Conservation (phyloP, 2,329 filamentous ascomycete genomes). For the Fusarium chuoi region DNA sequence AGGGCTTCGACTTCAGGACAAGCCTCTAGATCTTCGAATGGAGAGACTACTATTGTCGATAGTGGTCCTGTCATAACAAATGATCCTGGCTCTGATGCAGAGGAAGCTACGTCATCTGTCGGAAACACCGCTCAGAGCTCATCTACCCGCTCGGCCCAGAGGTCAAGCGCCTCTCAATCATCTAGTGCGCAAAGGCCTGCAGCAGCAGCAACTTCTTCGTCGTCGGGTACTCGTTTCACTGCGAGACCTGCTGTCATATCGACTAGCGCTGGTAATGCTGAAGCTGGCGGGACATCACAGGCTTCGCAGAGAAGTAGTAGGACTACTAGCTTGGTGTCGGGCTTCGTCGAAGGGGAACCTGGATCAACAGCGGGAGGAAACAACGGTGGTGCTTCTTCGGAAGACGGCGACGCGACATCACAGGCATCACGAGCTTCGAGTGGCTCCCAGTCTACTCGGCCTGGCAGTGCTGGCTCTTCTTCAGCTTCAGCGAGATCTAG, state of each 20-base stretch:
- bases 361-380: not conserved
- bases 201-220: not conserved
- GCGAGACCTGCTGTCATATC: not conserved
- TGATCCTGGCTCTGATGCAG: not conserved
- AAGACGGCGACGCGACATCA: not conserved
- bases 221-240: not conserved
- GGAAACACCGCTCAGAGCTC: not conserved
- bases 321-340: not conserved
- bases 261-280: accelerated
- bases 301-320: not conserved
- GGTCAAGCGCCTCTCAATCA: not conserved
- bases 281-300: not conserved
- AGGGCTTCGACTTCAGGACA: not conserved
- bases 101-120: not conserved
- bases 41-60: not conserved
- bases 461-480: not conserved
- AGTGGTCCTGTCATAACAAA: not conserved
- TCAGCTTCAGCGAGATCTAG: not conserved
- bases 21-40: not conserved
- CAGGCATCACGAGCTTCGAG: not conserved
- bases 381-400: accelerated
- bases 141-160: not conserved
- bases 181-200: not conserved
- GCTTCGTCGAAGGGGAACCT: not conserved
- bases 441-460: not conserved